phyloP scores from a whole-genome alignment of 2,329 filamentous ascomycete species.

The Cryphonectria japonica region DNA sequence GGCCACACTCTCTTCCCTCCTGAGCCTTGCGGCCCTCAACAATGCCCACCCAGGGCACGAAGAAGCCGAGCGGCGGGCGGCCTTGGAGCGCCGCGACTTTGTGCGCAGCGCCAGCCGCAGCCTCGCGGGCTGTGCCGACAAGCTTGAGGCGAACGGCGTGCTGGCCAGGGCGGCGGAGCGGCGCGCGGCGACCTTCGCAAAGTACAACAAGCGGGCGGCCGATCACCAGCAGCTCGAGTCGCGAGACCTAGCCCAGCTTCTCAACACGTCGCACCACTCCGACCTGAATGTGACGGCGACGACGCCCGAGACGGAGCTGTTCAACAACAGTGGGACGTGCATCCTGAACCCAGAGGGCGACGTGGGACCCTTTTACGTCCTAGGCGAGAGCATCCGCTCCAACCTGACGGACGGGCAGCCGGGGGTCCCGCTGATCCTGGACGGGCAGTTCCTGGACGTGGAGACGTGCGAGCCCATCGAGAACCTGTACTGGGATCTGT shows the following conservation, averaged over 20 bases:
- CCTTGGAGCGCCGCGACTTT: background rate
- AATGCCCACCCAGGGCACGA: conserved; percentile 16
- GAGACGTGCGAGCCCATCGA: conserved; percentile 47
- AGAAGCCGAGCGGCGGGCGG: background rate
- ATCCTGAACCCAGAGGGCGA: conserved; percentile 39
- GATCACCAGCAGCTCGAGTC: background rate
- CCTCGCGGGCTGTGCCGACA: conserved; percentile 10
- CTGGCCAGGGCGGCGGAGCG: conserved; percentile 12
- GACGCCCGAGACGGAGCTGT: conserved; percentile 4
- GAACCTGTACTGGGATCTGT: conserved; percentile 48
- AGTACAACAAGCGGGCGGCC: background rate
- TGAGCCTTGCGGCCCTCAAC: background rate
- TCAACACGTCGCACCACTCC: conserved; percentile 3
- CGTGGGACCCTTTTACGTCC: conserved; percentile 41
- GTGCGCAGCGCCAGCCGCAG: background rate
- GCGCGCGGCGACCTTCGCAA: background rate
- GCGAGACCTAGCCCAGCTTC: background rate
- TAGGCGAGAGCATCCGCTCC: conserved; percentile 42
- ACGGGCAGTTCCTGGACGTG: conserved; percentile 51
- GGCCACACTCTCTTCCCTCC: background rate
- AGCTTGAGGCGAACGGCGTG: conserved; percentile 14
- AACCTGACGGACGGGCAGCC: conserved; percentile 45
- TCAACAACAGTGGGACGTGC: conserved; percentile 3
- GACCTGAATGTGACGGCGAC: background rate
- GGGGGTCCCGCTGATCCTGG: conserved; percentile 48